These are phyloP conservation scores for Agroathelia rolfsii DNA, from an alignment of 1,284 basidiomycete species.

Conservation along the genomic window DNA sequence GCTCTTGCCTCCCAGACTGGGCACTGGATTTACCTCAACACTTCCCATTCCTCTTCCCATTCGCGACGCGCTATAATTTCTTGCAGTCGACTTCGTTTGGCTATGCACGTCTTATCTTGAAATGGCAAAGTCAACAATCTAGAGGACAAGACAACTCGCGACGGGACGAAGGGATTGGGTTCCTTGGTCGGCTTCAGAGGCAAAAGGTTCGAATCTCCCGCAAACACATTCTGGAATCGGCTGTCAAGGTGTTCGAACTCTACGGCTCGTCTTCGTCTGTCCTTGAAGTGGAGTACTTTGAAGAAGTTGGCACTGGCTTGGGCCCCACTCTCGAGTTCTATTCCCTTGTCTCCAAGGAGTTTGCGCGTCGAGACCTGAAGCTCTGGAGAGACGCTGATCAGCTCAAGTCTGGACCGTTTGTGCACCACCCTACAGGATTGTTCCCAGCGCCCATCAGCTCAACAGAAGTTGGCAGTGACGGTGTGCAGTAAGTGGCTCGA, in stretches of 20 bases:
- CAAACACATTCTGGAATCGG: slow-evolving; percentile 91
- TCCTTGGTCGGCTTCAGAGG: slow-evolving; percentile 84
- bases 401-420: slow-evolving; percentile 50
- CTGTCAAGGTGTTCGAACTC: slow-evolving; percentile 94
- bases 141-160: slow-evolving; percentile 67
- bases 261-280: slow-evolving; percentile 91
- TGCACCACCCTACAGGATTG: slow-evolving; percentile 75
- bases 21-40: slow-evolving; percentile 87
- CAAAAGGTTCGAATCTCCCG: slow-evolving; percentile 97
- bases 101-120: slow-evolving; percentile 86
- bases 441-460: slow-evolving; percentile 79
- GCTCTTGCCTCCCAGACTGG: slow-evolving; percentile 95
- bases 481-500: slow-evolving; percentile 60
- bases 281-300: slow-evolving; percentile 97
- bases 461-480: slow-evolving; percentile 56
- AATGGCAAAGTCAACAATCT: slow-evolving; percentile 79
- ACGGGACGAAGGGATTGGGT: slow-evolving; percentile 84
- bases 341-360: slow-evolving; percentile 87
- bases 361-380: slow-evolving; percentile 78
- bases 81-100: slow-evolving; percentile 96
- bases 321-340: slow-evolving; percentile 99
- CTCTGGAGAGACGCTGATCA: slow-evolving; percentile 86
- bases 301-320: slow-evolving; percentile 96
- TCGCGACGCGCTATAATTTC: slow-evolving; percentile 94
- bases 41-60: slow-evolving; percentile 98